A percentile compares a stretch with the other conserved stretches of the same genome.
These are phyloP conservation scores for Quercus variabilis DNA, from an alignment of 306 rosid genomes.

Conservation along the genomic window DNA sequence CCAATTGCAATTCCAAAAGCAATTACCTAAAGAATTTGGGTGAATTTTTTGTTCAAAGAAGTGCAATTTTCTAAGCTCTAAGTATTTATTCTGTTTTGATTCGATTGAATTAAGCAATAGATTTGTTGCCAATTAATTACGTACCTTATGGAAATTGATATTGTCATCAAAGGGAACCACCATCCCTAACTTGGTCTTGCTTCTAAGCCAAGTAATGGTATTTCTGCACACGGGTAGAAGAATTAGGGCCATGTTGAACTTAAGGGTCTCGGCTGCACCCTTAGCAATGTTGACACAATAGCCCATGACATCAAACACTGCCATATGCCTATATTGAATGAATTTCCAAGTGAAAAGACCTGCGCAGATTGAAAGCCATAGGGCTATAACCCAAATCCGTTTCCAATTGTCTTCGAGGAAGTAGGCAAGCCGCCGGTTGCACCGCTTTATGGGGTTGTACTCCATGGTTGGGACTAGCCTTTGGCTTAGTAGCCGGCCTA, in stretches of 20 bases:
- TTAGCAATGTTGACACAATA: conserved; percentile 76
- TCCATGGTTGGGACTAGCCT: conserved; percentile 70
- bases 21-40: conserved; percentile 42
- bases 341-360: conserved; percentile 82
- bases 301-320: conserved; percentile 70
- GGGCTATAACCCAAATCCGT: conserved; percentile 62
- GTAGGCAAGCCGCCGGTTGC: conserved; percentile 33
- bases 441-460: conserved; percentile 62
- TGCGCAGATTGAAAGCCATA: conserved; percentile 65
- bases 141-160: conserved; percentile 83
- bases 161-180: conserved; percentile 80
- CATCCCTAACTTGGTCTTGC: conserved; percentile 58
- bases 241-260: conserved; percentile 87
- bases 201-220: conserved; percentile 85
- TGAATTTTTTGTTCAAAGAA: neutral
- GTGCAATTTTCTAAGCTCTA: neutral
- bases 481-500: conserved; percentile 74
- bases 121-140: neutral
- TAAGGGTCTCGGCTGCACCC: conserved; percentile 87
- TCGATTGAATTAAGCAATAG: neutral
- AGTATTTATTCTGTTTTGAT: neutral
- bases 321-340: conserved; percentile 63
- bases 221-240: conserved; percentile 82
- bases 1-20: conserved; percentile 76
- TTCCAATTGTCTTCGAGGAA: conserved; percentile 79